These are phyloP conservation scores for Cantharellus anzutake DNA, from an alignment of 768 basidiomycete genomes.

Conservation along the genomic window DNA sequence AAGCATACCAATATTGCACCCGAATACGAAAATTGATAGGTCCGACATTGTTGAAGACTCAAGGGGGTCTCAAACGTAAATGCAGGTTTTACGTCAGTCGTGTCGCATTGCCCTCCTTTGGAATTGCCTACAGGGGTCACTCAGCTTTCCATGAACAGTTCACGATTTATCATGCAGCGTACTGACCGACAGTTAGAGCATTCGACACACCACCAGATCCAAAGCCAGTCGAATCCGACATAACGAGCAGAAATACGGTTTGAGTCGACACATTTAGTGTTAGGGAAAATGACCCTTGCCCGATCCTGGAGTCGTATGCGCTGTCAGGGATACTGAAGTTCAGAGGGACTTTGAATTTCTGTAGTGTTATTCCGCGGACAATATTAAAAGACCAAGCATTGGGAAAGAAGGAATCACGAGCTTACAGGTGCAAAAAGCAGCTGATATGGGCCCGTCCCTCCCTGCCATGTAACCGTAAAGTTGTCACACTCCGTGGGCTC, in stretches of 20 bases:
- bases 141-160: neutral
- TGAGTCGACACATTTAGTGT: slow-evolving; percentile 2
- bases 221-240: slow-evolving; percentile 8
- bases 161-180: neutral
- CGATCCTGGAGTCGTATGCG: slow-evolving; percentile 1
- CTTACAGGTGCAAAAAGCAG: slow-evolving; percentile 7
- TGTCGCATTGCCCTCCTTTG: too few relatives aligned
- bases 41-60: too few relatives aligned
- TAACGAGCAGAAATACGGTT: slow-evolving; percentile 4
- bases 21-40: too few relatives aligned
- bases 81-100: too few relatives aligned
- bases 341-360: slow-evolving; percentile 5
- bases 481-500: slow-evolving; percentile 8
- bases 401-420: neutral
- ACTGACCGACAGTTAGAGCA: slow-evolving; percentile 2
- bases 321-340: slow-evolving; percentile 4
- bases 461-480: slow-evolving; percentile 6
- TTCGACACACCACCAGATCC: slow-evolving; percentile 6
- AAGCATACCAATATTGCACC: too few relatives aligned
- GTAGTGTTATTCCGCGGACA: neutral
- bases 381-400: neutral
- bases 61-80: too few relatives aligned
- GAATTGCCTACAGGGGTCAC: neutral
- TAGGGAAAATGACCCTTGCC: slow-evolving; percentile 4
- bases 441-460: slow-evolving; percentile 5